These are phyloP conservation scores for Scopulariopsis brevicaulis DNA, from an alignment of 2,329 filamentous ascomycete species.

Conservation along the genomic window DNA sequence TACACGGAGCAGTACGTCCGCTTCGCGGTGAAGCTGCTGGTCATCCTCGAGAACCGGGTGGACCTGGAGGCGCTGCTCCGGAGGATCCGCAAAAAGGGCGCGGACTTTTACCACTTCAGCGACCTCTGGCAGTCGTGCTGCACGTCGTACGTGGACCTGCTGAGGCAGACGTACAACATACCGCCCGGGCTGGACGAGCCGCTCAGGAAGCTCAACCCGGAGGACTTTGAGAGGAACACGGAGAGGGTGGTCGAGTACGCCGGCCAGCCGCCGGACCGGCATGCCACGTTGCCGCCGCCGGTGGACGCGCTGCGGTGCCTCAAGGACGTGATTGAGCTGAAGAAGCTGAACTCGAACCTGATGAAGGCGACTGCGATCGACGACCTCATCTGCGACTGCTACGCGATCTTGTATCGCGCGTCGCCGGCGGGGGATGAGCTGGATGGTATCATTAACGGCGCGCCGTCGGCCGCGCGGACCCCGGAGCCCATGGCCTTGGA, in stretches of 20 bases:
- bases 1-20: constrained; percentile 81
- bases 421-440: not conserved
- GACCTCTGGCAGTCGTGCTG: constrained; percentile 49
- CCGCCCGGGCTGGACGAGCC: constrained; percentile 35
- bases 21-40: constrained; percentile 67
- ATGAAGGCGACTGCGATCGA: constrained; percentile 83
- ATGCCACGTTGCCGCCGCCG: too few relatives aligned
- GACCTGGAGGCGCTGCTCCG: constrained; percentile 71
- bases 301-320: constrained; percentile 36
- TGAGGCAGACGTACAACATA: constrained; percentile 37
- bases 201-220: constrained; percentile 39
- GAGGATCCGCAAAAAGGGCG: constrained; percentile 69
- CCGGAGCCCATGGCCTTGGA: not conserved
- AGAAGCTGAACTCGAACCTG: constrained; percentile 70
- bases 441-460: not conserved
- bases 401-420: constrained; percentile 20
- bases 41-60: constrained; percentile 60
- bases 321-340: constrained; percentile 46
- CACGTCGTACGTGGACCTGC: constrained; percentile 37
- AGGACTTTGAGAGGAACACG: constrained; percentile 46
- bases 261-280: constrained; percentile 18
- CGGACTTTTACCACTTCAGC: constrained; percentile 57
- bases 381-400: constrained; percentile 87
- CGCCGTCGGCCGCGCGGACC: not conserved
- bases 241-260: constrained; percentile 46